phyloP scores from a whole-genome alignment of 148 eudicot genomes.

The Fallopia convolvulus region DNA sequence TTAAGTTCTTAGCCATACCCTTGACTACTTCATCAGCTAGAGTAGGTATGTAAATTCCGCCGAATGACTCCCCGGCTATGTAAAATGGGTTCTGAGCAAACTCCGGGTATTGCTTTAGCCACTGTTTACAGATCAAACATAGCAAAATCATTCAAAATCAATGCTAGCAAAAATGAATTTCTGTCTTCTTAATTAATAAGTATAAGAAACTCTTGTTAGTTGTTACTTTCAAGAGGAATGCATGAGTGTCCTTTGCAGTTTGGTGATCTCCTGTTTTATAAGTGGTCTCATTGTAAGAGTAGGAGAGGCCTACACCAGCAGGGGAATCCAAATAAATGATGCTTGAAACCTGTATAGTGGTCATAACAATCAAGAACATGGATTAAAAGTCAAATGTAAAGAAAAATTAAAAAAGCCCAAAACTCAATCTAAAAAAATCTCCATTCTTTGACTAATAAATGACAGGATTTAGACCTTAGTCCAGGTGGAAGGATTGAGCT shows the following conservation, averaged over 20 bases:
- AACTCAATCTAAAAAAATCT: not conserved
- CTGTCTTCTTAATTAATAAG: not conserved
- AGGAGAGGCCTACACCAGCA: conserved; percentile 29
- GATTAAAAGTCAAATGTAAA: not conserved
- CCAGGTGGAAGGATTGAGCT: conserved; percentile 44
- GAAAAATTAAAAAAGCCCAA: not conserved
- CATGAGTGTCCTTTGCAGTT: conserved; percentile 30
- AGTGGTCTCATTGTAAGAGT: conserved; percentile 19
- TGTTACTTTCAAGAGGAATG: conserved; percentile 29
- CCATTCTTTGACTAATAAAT: not conserved
- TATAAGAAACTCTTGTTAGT: not conserved
- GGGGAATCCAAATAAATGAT: conserved; percentile 45
- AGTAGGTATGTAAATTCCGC: conserved; percentile 50
- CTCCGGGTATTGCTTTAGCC: conserved; percentile 37
- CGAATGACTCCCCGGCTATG: conserved; percentile 50
- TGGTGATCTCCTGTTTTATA: conserved; percentile 29
- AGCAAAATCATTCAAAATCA: conserved; percentile 3
- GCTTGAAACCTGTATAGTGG: conserved; percentile 25
- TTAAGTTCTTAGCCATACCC: conserved; percentile 19
- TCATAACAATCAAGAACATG: not conserved
- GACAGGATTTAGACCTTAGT: conserved; percentile 25
- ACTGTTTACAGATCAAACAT: conserved; percentile 18
- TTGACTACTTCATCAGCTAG: conserved; percentile 41
- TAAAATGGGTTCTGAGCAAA: conserved; percentile 38
- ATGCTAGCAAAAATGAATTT: not conserved